Evolutionary conservation across 768 basidiomycete genomes (phyloP).

Genomic region (Lactarius hengduanensis): DNA sequence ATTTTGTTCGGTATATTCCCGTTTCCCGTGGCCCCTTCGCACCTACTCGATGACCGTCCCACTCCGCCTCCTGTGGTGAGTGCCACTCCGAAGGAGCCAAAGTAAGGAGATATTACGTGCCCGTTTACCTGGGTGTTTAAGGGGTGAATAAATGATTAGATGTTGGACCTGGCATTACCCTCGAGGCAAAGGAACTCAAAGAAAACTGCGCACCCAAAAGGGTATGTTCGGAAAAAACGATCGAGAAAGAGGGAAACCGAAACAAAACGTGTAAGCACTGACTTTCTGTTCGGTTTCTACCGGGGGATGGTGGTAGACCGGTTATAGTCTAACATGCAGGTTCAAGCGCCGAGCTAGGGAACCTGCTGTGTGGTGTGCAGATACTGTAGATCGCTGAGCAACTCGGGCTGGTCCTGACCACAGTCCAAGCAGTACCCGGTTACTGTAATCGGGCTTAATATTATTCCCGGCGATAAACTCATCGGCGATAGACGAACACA

Average conservation of each 20-base stretch:
- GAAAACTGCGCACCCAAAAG: constrained; percentile 3
- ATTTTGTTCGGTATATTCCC: background rate
- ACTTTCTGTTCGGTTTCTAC: constrained; percentile 17
- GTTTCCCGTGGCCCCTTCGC: background rate
- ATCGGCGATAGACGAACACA: constrained; percentile 22
- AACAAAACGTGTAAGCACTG: constrained; percentile 2
- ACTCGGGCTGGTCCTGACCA: background rate
- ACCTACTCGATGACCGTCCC: background rate
- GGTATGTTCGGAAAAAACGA: constrained; percentile 21
- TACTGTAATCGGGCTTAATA: background rate
- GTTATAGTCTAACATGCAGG: constrained; percentile 1
- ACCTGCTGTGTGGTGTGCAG: background rate
- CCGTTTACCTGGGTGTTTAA: background rate
- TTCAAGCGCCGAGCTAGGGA: constrained; percentile 1
- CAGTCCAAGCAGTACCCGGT: background rate
- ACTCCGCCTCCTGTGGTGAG: background rate
- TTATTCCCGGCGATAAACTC: constrained; percentile 16
- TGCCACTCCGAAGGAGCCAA: background rate
- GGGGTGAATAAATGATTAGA: constrained; percentile 15
- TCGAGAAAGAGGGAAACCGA: constrained; percentile 14
- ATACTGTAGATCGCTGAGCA: constrained; percentile 1
- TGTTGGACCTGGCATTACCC: constrained; percentile 10
- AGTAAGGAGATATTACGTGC: background rate
- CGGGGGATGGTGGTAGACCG: background rate
- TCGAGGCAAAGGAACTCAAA: background rate